These are phyloP conservation scores for Neofusicoccum sp. DNA, from an alignment of 2,329 filamentous ascomycete genomes.

Conservation along the genomic window DNA sequence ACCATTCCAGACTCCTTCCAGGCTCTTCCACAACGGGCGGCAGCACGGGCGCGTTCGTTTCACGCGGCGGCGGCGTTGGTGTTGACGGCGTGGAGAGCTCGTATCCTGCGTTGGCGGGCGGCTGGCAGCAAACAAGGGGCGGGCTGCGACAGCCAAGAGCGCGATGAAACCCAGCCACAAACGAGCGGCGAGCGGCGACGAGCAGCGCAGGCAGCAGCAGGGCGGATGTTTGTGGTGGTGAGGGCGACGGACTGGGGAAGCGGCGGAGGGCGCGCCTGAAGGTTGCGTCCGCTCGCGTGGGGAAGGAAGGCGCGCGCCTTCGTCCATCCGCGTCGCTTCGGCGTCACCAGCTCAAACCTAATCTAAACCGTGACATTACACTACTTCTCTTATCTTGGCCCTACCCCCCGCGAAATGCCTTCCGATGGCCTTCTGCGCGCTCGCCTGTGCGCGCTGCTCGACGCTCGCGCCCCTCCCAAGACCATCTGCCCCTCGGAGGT, in stretches of 20 bases:
- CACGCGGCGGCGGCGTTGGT: neutral
- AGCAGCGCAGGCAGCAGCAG: neutral
- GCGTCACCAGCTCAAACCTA: constrained; percentile 14
- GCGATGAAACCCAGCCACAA: neutral
- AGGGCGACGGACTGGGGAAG: neutral
- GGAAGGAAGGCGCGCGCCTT: no score
- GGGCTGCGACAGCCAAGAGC: neutral
- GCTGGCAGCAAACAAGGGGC: neutral
- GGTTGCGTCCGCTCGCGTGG: neutral
- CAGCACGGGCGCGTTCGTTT: neutral
- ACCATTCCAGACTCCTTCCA: constrained; percentile 5
- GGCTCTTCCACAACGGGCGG: neutral
- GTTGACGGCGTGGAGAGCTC: neutral
- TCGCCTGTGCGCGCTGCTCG: constrained; percentile 31
- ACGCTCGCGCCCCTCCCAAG: constrained; percentile 42
- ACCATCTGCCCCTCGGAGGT: constrained; percentile 55
- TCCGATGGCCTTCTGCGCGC: constrained; percentile 20
- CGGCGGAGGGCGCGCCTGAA: neutral
- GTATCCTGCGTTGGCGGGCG: neutral
- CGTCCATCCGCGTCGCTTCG: neutral
- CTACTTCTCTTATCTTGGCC: neutral
- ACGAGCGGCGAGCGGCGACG: neutral
- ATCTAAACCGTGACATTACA: constrained; percentile 6
- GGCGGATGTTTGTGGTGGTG: constrained; percentile 1
- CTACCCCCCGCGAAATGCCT: neutral